Base-by-base conservation (phyloP, 1,284 basidiomycete species). In the Trametes polyzona region DNA sequence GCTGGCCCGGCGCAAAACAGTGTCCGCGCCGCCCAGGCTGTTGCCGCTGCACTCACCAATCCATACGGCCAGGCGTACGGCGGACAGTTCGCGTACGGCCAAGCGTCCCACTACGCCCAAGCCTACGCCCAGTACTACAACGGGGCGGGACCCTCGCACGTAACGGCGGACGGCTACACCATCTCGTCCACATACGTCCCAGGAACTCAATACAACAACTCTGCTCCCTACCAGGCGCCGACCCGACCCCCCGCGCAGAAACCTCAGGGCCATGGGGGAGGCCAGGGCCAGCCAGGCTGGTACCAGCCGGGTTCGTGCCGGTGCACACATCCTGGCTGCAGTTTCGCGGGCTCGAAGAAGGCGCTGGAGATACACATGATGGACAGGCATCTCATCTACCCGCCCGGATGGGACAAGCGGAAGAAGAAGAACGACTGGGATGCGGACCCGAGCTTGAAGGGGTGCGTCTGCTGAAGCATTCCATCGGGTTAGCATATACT, bases 361-460 rank as follows among this genome's bases (percentile, higher is more conserved):
- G 78, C 85, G 26, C 84, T 96, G 4, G 87, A 93, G 69, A 79
- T 82, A 19, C 95, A 96, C 70, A 92, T 89, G 83, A 95, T 94
- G 85, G 95, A 96, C 69, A 79, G 93, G 19, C 95, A 96, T 73
- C 76, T 96, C 47, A 87, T 95, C 47, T 95, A 87, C 65, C 90
- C 90, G 16, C 80, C 82, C 40, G 88, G 84, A 19, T 91, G 90
- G 84, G 81, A 90, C 48, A 82, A 86, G 56, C 79, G 78, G 60
- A 83, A 82, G 67, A 81, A 81, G 62, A 81, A 76, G 58, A 62
- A 71, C 8, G 86, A 86, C 44, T 90, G 89, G 84, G 90, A 93
- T 68, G 83, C 88, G 4, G 88, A 90, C 71, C 88, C 86, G 17
- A 87, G 83, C 73, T 74, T 90, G 55, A 89, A 83, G 74, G 87